Base-by-base conservation (phyloP, 306 rosid genomes). In the Albizia julibrissin region DNA sequence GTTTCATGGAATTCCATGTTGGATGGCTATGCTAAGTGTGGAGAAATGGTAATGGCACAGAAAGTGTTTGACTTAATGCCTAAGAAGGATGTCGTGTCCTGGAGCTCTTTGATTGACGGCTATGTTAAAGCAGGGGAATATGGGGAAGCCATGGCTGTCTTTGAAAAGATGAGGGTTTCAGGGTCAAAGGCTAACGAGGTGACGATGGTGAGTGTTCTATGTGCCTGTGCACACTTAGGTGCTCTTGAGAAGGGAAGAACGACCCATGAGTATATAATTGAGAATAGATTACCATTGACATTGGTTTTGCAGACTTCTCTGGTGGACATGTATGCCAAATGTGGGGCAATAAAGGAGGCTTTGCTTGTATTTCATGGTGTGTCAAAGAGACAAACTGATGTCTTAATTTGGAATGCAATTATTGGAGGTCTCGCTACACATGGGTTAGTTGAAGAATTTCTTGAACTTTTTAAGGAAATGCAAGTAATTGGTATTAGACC, bases 271-370 rank as follows among this genome's bases (percentile, higher is more conserved):
- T 88, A 89, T 77, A 72, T 89, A 70, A 73, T 79, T 24, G 90
- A 91, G 78, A 82, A 87, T 54, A 72, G 80, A 82, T 83, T 91
- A 83, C 92, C 88, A 19, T 27, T 84, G 33, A 91, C 92, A 31
- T n/a, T 91, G 82, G 88, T 81, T 67, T 83, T 91, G 85, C 92
- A 56, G 31, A 93, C 98, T 44, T 91, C 98, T 61, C 88, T 93
- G 5, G 92, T 93, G 76, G 97, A 93, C 85, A 93, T 91, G 98
- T 91, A 93, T 85, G 92, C 94, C 71, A 93, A 93, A 84, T 93
- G 97, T 75, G 97, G 97, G 73, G 97, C 92, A 16, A 80, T 91
- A 83, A 79, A 87, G 33, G 98, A 93, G 76, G 96, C 98, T 79
- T 78, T 91, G 75, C 21, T 64, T 37, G 89, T 88, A 21, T 93